Evolutionary conservation across 306 rosid genomes (phyloP).

Genomic region (Malus asiatica): DNA sequence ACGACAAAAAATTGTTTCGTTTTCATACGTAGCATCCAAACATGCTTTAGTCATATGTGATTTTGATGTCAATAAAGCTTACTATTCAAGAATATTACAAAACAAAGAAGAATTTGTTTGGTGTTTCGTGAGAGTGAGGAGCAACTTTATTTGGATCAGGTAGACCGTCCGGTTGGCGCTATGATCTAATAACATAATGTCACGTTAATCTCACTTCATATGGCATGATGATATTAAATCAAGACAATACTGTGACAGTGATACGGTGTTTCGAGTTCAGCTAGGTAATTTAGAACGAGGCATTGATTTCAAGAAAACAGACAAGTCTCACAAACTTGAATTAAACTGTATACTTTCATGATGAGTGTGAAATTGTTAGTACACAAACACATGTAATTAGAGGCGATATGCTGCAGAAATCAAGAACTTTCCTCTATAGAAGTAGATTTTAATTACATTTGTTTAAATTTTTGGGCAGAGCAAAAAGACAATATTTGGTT

Average conservation of each 20-base stretch:
- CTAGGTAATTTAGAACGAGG: background rate
- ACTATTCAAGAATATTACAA: background rate
- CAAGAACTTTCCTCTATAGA: background rate
- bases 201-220: too few species aligned
- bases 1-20: conserved; percentile 1
- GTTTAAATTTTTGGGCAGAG: background rate
- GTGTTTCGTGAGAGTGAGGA: background rate
- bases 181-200: background rate
- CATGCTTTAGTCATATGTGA: conserved; percentile 9
- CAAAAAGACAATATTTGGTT: background rate
- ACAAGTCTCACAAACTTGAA: background rate
- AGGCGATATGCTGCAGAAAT: background rate
- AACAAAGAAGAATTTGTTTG: background rate
- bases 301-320: background rate
- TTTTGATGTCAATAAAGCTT: background rate
- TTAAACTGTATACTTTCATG: background rate
- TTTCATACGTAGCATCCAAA: background rate
- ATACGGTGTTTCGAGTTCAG: background rate
- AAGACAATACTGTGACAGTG: too few species aligned
- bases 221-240: too few species aligned
- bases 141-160: background rate
- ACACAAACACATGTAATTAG: background rate
- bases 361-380: background rate
- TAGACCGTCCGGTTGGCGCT: too few species aligned
- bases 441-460: background rate